Evolutionary conservation across 495 filamentous ascomycete genomes (phyloP), one percentile per base, ranked within the genome.

Genomic region (Xylaria scruposa): DNA sequence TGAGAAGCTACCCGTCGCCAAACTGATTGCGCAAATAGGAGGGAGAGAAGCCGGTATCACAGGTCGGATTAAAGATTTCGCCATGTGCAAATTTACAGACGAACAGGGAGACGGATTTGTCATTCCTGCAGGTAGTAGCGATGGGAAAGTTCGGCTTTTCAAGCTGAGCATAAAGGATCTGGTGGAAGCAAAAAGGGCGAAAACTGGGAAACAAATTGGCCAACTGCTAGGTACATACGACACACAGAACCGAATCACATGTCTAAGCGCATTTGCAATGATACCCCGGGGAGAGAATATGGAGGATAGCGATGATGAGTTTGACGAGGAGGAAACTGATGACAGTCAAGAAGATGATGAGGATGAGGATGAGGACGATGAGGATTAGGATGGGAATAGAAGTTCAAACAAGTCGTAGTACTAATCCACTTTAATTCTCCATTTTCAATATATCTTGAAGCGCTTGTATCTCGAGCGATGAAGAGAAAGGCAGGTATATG

Each of bases 241-340:
- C 78, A 98, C 95, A 9, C 90, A 91, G 42, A 92, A 94, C 78
- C 87, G 96, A 60, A 94, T 99, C 71, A 99, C 95, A 13, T 99
- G 96, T 79, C 69, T 99, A 73, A 89, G 85, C 70, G 91, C 92
- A 54, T 98, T 97, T 79, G 83, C 93, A 70, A 97, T 98, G 95
- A 85, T 89, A 82, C 84, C 88, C 58, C 82, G 83, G 24, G 81
- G 84, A 10, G 82, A 84, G 60, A 85, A 83, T 21, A 79, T 76
- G 12, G 83, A 85, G 70, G 81, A 87, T 61, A 84, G 80, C 70
- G 86, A 88, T 67, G 85, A 86, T 75, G 83, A 82, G 10, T 75
- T 76, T 13, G 76, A 82, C 47, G 81, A 81, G 44, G 81, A 81
- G 4, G 85, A 88, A 46, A 81, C 79, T 31, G 78, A 78, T 53